These are phyloP conservation scores for Raddia distichophylla DNA, from an alignment of 176 grass and related monocot species.

Conservation along the genomic window DNA sequence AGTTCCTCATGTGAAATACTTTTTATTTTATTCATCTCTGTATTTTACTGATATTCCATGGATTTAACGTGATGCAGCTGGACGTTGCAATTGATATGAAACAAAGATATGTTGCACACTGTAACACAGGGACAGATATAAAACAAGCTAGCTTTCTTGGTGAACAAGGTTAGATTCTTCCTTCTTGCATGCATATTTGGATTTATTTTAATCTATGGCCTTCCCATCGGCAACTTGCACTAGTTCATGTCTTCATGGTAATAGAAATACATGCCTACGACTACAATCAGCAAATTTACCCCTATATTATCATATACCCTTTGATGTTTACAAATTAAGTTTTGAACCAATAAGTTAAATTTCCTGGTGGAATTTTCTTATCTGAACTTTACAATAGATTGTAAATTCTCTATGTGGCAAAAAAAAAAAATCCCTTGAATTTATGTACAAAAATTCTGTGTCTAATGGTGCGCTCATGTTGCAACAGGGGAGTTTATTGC, in stretches of 20 bases:
- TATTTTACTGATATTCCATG: slow-evolving; percentile 24
- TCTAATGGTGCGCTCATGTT: slow-evolving; percentile 26
- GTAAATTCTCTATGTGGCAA: slow-evolving; percentile 8
- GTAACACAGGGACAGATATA: slow-evolving; percentile 96
- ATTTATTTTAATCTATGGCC: neutral
- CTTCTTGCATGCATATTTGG: slow-evolving; percentile 32
- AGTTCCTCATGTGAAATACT: neutral
- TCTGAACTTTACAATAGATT: neutral
- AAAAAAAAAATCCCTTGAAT: slow-evolving; percentile 18
- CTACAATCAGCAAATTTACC: slow-evolving; percentile 3
- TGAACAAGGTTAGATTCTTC: slow-evolving; percentile 61
- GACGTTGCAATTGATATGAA: slow-evolving; percentile 94
- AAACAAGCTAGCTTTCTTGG: slow-evolving; percentile 99
- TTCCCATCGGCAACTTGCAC: slow-evolving; percentile 2
- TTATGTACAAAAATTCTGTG: neutral
- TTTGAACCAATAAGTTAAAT: neutral
- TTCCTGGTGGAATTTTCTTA: slow-evolving; percentile 23
- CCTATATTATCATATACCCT: slow-evolving; percentile 14
- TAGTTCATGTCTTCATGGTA: slow-evolving; percentile 17
- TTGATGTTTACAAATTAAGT: neutral
- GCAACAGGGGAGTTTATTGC: slow-evolving; percentile 85
- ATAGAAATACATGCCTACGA: neutral
- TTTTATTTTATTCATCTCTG: neutral
- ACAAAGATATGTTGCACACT: slow-evolving; percentile 95
- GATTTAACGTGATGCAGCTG: slow-evolving; percentile 59